Evolutionary conservation across 768 basidiomycete genomes (phyloP), one percentile per base, ranked within the genome.

Genomic region (Trametes maxima): DNA sequence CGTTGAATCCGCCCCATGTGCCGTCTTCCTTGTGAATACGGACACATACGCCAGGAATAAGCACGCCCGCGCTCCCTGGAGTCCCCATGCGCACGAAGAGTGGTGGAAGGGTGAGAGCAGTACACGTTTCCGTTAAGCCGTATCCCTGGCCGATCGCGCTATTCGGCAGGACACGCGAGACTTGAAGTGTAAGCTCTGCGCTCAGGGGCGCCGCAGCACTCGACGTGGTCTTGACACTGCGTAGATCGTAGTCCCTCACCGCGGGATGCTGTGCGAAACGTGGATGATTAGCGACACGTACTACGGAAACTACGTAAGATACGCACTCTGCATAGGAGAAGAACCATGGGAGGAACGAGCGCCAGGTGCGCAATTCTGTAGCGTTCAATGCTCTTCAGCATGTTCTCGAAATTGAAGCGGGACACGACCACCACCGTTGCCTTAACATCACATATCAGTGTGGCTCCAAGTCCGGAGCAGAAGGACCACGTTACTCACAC

Each of bases 41-140:
- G 1, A 82, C 86, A 21, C 70, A 71, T 22, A 82, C 73, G n/a
- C 88, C 88, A 1, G 86, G 84, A 16, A 88, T 58, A 19, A 90
- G 68, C 62, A 77, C 79, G 6, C 88, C 88, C 0, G 81, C 81
- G 65, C 82, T 80, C 12, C 87, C 87, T 28, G 80, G 75, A 1
- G 77, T 82, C 59, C 77, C 82, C 62, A 80, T 69, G 67, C 73
- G 78, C 66, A 74, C 77, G 50, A 68, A 74, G 16, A 75, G 73
- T 25, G 79, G 79, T 62, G 83, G 69, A 56, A 82, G 76, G 14
- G 79, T 72, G 55, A 88, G 68, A 0, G 83, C 79, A 0, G 85
- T 82, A 59, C 77, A 79, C 2, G 85, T 84, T 70, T 89, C 88
- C 3, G 88, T 89, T 59, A 86, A 78, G 21, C 88, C 67, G 60